Conservation (phyloP, 2,329 filamentous ascomycete genomes). For the Dothistroma septosporum region DNA sequence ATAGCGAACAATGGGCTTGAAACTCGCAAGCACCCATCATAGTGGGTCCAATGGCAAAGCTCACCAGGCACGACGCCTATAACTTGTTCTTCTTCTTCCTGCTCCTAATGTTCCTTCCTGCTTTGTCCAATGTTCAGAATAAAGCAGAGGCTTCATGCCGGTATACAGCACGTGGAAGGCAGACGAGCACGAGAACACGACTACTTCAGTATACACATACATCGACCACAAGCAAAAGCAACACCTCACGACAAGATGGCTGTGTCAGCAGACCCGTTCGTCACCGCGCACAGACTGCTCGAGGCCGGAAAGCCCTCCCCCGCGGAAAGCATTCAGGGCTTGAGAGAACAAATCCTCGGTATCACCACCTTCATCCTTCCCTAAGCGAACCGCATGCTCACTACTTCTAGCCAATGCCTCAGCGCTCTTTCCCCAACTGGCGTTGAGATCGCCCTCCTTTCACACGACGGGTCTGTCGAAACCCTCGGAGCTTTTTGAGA, state of each 20-base stretch:
- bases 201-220: neutral
- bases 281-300: neutral
- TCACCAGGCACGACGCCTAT: neutral
- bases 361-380: neutral
- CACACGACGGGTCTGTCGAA: slow-evolving; percentile 2
- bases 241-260: neutral
- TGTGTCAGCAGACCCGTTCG: neutral
- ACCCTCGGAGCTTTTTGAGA: slow-evolving; percentile 12
- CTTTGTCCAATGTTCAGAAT: neutral
- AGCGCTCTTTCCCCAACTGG: slow-evolving; percentile 14
- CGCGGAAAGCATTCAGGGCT: neutral
- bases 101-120: neutral
- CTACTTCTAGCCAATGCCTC: slow-evolving; percentile 13
- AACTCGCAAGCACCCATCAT: neutral
- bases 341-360: slow-evolving; percentile 20
- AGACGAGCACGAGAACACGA: neutral
- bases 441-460: slow-evolving; percentile 1
- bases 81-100: neutral
- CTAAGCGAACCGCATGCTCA: slow-evolving; percentile 3
- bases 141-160: neutral
- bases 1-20: neutral
- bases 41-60: neutral
- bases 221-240: neutral
- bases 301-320: neutral
- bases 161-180: neutral